phyloP scores from a whole-genome alignment of 179 eudicot genomes.

The Gypsophila paniculata region DNA sequence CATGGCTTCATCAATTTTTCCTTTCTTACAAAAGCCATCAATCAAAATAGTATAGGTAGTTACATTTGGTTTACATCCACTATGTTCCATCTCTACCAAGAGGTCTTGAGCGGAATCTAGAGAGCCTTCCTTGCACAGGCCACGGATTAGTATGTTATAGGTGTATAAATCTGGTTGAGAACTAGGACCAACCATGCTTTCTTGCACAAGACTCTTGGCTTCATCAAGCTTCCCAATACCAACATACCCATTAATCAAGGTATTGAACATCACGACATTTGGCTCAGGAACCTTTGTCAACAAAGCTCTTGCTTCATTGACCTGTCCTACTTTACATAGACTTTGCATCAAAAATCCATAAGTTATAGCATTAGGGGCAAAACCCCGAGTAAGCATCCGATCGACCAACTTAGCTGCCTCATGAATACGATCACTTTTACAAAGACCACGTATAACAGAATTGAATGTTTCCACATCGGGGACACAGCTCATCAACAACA shows the following conservation, averaged over 20 bases:
- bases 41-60: constrained; percentile 67
- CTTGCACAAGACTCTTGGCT: constrained; percentile 54
- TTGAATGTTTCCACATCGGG: constrained; percentile 89
- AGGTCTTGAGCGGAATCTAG: constrained; percentile 51
- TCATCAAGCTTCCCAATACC: constrained; percentile 56
- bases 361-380: constrained; percentile 57
- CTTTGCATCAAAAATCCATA: constrained; percentile 73
- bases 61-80: constrained; percentile 54
- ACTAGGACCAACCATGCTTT: constrained; percentile 39
- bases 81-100: constrained; percentile 55
- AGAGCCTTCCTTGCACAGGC: constrained; percentile 61
- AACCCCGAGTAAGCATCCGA: constrained; percentile 77
- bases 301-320: constrained; percentile 64
- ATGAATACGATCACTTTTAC: constrained; percentile 52
- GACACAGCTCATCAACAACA: constrained; percentile 82
- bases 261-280: constrained; percentile 57
- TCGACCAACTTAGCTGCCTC: constrained; percentile 86
- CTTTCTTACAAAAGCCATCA: constrained; percentile 63
- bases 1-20: constrained; percentile 56
- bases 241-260: constrained; percentile 76
- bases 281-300: constrained; percentile 72
- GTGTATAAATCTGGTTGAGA: constrained; percentile 64
- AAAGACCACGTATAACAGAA: constrained; percentile 72
- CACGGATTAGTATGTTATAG: constrained; percentile 63
- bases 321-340: constrained; percentile 55